These are phyloP conservation scores for Chrysopogon serrulatus DNA, from an alignment of 176 grass and related monocot genomes.

Conservation along the genomic window DNA sequence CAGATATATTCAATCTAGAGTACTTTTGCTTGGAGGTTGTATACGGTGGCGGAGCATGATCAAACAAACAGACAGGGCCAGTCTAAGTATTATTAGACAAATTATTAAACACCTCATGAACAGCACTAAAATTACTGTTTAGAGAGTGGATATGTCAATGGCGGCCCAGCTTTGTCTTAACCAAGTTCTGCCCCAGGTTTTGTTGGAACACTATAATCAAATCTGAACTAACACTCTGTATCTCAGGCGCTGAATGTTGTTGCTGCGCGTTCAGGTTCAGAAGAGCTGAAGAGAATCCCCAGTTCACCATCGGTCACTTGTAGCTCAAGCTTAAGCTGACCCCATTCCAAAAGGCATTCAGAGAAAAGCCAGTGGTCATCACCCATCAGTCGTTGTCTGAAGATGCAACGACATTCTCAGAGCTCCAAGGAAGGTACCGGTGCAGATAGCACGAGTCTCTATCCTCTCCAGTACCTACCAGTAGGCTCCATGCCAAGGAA, in stretches of 20 bases:
- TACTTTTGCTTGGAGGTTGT: too few species aligned
- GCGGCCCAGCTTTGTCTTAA: too few species aligned
- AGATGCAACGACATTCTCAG: background rate
- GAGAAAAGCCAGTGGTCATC: constrained; percentile 11
- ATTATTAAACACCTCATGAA: too few species aligned
- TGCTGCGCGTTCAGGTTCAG: background rate
- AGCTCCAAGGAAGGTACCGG: constrained; percentile 41
- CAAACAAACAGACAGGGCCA: too few species aligned
- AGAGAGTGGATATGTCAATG: too few species aligned
- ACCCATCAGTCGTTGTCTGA: constrained; percentile 24
- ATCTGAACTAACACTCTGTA: background rate
- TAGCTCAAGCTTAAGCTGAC: constrained; percentile 16
- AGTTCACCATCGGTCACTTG: constrained; percentile 2
- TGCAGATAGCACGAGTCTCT: background rate
- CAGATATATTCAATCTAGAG: too few species aligned
- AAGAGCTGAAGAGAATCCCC: background rate
- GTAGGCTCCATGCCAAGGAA: constrained; percentile 24
- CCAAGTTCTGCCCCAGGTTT: too few species aligned
- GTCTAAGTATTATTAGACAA: too few species aligned
- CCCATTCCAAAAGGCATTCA: background rate
- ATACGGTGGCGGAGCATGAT: too few species aligned
- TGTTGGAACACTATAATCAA: background rate
- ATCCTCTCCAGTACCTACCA: background rate
- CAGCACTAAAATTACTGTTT: too few species aligned
- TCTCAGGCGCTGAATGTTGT: background rate